Conservation (phyloP, 768 basidiomycete species). For the Boletus subparvulus region DNA sequence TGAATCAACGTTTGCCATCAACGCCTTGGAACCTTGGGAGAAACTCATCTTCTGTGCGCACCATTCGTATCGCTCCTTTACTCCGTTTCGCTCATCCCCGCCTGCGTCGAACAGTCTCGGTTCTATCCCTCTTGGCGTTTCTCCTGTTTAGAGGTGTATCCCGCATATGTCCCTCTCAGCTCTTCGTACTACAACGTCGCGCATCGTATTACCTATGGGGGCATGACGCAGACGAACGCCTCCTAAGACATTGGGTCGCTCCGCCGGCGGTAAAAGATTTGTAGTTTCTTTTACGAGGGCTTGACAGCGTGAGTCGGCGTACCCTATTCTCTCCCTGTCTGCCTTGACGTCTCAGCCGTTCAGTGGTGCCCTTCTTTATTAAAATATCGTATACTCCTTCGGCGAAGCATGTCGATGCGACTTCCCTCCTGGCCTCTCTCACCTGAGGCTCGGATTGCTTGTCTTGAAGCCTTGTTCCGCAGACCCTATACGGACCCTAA, state of each 20-base stretch:
- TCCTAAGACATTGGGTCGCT: conserved; percentile 24
- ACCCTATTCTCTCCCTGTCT: not conserved
- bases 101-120: conserved; percentile 34
- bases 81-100: not conserved
- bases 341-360: conserved; percentile 3
- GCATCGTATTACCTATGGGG: conserved; percentile 66
- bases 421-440: not conserved
- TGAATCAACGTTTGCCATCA: conserved; percentile 58
- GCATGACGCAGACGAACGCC: conserved; percentile 37
- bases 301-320: conserved; percentile 12
- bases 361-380: conserved; percentile 1
- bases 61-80: not conserved
- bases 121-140: conserved; percentile 39
- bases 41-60: conserved; percentile 57
- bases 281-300: conserved; percentile 6
- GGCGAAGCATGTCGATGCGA: not conserved
- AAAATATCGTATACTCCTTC: conserved; percentile 10
- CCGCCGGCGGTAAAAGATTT: conserved; percentile 27
- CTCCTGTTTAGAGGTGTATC: conserved; percentile 52
- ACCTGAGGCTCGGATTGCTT: not conserved
- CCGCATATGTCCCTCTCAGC: conserved; percentile 59
- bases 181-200: conserved; percentile 51
- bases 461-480: not conserved
- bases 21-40: conserved; percentile 70
- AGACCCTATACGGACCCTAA: not conserved